Evolutionary conservation across 306 rosid genomes (phyloP).

Genomic region (Geum urbanum): DNA sequence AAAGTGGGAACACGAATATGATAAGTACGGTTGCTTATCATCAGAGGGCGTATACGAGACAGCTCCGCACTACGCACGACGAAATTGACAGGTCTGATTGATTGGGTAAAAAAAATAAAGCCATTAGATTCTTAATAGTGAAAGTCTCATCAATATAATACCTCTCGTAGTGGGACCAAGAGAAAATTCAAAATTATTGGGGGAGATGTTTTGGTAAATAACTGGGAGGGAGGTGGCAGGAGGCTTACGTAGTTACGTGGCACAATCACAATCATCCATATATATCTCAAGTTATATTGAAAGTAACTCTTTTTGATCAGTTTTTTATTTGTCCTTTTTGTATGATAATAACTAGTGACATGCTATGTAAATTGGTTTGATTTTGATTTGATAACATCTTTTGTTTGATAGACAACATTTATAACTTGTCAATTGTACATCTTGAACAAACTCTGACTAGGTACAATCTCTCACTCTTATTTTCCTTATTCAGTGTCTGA

Average conservation of each 20-base stretch:
- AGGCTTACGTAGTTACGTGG: neutral
- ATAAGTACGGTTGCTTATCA: neutral
- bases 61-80: conserved; percentile 26
- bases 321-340: too few species aligned
- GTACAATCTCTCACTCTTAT: too few species aligned
- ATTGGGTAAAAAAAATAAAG: conserved; percentile 2
- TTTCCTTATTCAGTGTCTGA: too few species aligned
- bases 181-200: neutral
- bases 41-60: neutral
- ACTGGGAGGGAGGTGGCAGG: neutral
- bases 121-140: neutral
- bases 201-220: neutral
- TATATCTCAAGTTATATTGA: too few species aligned
- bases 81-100: conserved; percentile 16
- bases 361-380: too few species aligned
- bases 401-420: too few species aligned
- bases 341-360: too few species aligned
- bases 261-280: neutral
- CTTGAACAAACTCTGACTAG: too few species aligned
- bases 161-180: neutral
- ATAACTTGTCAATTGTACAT: too few species aligned
- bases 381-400: too few species aligned
- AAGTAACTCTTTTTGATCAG: too few species aligned
- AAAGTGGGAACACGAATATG: conserved; percentile 22
- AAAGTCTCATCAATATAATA: neutral